phyloP scores from a whole-genome alignment of 768 basidiomycete genomes.

The Boletus fagicola region DNA sequence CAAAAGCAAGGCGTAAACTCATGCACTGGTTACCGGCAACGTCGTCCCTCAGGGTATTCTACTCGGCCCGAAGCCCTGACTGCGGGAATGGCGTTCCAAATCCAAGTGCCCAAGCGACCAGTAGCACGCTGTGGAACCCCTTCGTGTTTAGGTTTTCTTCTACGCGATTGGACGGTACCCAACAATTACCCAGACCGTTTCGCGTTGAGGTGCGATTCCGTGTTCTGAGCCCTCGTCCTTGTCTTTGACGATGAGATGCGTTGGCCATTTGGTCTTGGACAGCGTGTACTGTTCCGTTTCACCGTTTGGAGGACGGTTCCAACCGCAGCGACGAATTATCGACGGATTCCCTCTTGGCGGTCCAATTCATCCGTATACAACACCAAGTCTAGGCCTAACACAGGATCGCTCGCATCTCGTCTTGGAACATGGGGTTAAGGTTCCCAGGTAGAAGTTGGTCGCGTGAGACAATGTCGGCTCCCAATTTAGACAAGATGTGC shows the following conservation, averaged over 20 bases:
- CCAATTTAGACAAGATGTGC: neutral
- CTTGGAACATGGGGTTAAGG: neutral
- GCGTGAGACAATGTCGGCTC: neutral
- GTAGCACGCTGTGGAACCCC: neutral
- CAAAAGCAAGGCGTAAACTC: neutral
- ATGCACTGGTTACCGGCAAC: too few relatives aligned
- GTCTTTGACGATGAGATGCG: neutral
- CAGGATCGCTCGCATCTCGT: neutral
- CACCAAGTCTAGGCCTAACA: neutral
- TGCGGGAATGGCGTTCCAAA: neutral
- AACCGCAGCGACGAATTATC: neutral
- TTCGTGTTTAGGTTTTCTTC: neutral
- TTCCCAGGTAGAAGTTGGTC: constrained; percentile 6
- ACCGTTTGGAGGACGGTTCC: neutral
- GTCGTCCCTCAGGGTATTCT: neutral
- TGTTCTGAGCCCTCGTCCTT: neutral
- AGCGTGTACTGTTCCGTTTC: too few relatives aligned
- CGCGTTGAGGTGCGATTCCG: neutral
- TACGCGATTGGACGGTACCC: neutral
- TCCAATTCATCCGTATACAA: neutral
- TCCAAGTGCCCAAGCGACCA: neutral
- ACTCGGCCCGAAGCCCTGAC: neutral
- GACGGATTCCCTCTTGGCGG: neutral
- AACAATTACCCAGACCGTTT: neutral
- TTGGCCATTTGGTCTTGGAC: too few relatives aligned